Base-by-base conservation (phyloP, 2,329 filamentous ascomycete species). In the Penicillium capsulatum region DNA sequence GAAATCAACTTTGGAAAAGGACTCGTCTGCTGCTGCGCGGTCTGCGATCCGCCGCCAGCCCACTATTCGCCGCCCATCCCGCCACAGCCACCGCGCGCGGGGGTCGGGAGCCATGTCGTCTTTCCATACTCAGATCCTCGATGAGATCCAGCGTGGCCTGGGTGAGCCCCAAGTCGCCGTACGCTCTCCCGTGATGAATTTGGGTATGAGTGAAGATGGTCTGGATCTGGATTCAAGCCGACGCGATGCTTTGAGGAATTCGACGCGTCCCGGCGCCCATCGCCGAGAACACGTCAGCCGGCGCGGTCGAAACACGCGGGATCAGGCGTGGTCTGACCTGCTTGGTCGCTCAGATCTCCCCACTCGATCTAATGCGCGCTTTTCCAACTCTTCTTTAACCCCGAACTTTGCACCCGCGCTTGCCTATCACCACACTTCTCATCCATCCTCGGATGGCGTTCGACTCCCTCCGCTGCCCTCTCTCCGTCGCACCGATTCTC, bases 11-110 rank as follows among this genome's bases (percentile, higher is more conserved):
- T 59, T 67, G 37, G 57, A 67, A 47, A 79, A 78, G 58, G 77
- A 81, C 54, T 60, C 70, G 26, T 71, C 72, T 41, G 75, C 75
- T 32, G 58, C 68, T 40, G 64, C 71, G 39, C 75, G 78, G 56
- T 80, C 76, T 27, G 63, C 75, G 29, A 81, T 82, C 54, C 74
- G 79, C 44, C 74, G 79, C 42, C 69, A 72, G 47, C 53, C 63
- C 42, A 57, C 61, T 31, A 58, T 68, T 45, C 59, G 60, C 29
- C 59, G 60, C 28, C 48, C 53, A 14, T 54, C 55, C 32, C 59
- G 56, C 40, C 50, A 55, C 38, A 42, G 38, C 29, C 55, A 57
- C 24, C 51, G 56, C 24, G 45, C 54, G 45, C 59, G 59, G 38
- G 53, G 58, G 28, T 47, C 49, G 20, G 53, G 58, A 20, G 42